Conservation (phyloP, 2,329 filamentous ascomycete genomes). For the Trichoderma harzianum region DNA sequence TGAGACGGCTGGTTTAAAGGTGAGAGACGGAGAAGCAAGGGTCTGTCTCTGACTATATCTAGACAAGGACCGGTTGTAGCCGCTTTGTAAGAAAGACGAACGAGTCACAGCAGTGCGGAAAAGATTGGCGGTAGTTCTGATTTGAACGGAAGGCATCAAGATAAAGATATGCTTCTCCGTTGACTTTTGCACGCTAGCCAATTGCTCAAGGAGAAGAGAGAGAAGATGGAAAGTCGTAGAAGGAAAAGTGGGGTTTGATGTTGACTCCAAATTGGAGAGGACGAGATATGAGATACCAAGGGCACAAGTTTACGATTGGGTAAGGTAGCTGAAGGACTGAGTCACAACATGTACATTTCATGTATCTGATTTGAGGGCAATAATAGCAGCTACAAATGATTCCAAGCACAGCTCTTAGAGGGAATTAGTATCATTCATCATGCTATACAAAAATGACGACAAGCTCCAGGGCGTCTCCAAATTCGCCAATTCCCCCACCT, state of each 20-base stretch:
- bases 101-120: neutral
- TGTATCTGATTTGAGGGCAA: neutral
- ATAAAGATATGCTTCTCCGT: neutral
- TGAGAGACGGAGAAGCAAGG: neutral
- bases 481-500: slow-evolving; percentile 1
- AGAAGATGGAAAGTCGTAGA: neutral
- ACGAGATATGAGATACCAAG: neutral
- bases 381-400: neutral
- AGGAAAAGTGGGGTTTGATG: slow-evolving; percentile 1
- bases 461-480: neutral
- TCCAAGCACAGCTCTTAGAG: neutral
- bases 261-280: neutral
- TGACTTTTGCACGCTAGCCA: neutral
- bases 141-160: neutral
- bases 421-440: slow-evolving; percentile 1
- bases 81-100: neutral
- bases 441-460: neutral
- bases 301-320: neutral
- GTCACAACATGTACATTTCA: neutral
- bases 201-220: neutral
- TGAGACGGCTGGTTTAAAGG: neutral
- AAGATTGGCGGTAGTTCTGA: neutral
- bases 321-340: neutral
- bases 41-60: neutral
- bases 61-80: neutral